phyloP scores from a whole-genome alignment of 192 early-diverging fungal genomes.

The Chytriomyces hyalinus region DNA sequence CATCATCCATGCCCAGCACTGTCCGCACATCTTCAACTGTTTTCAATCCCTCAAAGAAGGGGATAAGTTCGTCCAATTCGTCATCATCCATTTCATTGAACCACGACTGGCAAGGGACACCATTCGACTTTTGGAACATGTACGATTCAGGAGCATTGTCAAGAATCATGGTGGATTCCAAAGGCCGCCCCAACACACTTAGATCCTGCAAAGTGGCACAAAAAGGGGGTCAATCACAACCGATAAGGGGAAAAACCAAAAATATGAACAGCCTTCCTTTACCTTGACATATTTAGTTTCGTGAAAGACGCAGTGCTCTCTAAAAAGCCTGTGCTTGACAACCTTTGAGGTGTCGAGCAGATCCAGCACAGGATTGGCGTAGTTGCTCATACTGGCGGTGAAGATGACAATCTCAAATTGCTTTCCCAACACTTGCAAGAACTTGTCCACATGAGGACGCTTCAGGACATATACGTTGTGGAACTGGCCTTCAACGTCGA shows the following conservation, averaged over 20 bases:
- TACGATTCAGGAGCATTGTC: constrained; percentile 18
- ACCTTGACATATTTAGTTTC: constrained; percentile 89
- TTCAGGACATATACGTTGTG: constrained; percentile 95
- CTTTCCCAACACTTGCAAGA: constrained; percentile 78
- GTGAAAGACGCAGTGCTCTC: constrained; percentile 85
- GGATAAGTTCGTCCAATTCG: constrained; percentile 20
- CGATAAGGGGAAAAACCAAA: background rate
- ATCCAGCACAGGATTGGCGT: constrained; percentile 90
- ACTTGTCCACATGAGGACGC: constrained; percentile 86
- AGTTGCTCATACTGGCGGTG: constrained; percentile 88
- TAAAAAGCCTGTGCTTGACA: constrained; percentile 84
- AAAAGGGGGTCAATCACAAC: background rate
- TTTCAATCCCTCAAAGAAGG: constrained; percentile 26
- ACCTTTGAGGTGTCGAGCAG: constrained; percentile 79
- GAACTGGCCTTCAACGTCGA: constrained; percentile 81
- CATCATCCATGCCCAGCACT: constrained; percentile 1
- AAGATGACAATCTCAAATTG: constrained; percentile 88
- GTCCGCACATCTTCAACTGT: constrained; percentile 26
- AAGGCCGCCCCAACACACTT: constrained; percentile 15
- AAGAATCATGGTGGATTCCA: constrained; percentile 23
- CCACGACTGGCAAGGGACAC: constrained; percentile 22
- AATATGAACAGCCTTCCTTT: background rate
- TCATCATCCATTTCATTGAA: constrained; percentile 30
- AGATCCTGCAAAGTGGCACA: constrained; percentile 15
- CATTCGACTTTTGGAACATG: constrained; percentile 22